phyloP scores from a whole-genome alignment of 441 rosid genomes.

The Euphorbia schlechtendalii region DNA sequence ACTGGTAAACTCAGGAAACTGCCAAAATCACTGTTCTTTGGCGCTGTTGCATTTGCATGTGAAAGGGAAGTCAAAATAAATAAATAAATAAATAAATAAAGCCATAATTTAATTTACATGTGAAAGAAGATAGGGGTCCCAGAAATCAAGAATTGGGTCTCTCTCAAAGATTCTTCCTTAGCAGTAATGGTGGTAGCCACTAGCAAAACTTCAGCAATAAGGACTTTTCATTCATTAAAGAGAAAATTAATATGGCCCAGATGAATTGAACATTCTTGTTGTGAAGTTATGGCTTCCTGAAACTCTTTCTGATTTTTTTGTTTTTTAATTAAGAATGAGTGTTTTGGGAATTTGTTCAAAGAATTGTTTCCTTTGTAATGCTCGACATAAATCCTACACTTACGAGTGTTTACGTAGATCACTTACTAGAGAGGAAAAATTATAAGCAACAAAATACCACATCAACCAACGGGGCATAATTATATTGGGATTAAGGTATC shows the following conservation, averaged over 20 bases:
- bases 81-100: not conserved
- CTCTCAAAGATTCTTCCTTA: constrained; percentile 19
- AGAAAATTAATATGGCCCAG: constrained; percentile 2
- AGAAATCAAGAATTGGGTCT: not conserved
- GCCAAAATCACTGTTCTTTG: constrained; percentile 4
- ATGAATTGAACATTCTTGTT: constrained; percentile 6
- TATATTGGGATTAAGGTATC: no score
- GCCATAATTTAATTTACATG: constrained; percentile 14
- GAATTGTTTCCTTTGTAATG: no score
- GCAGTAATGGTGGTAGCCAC: constrained; percentile 3
- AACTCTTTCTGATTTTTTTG: not conserved
- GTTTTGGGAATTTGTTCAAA: no score
- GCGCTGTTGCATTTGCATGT: not conserved
- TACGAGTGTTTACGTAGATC: no score
- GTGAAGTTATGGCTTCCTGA: not conserved
- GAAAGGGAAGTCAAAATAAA: not conserved
- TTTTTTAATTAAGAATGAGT: no score
- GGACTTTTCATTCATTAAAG: not conserved
- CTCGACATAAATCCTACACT: no score
- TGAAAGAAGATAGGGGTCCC: constrained; percentile 23
- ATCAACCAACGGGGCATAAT: no score
- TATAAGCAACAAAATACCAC: no score
- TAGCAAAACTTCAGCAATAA: not conserved
- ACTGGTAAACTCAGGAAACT: not conserved
- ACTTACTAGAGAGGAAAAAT: no score